Base-by-base conservation (phyloP, 2,329 filamentous ascomycete genomes). In the Gliomastix tumulicola region DNA sequence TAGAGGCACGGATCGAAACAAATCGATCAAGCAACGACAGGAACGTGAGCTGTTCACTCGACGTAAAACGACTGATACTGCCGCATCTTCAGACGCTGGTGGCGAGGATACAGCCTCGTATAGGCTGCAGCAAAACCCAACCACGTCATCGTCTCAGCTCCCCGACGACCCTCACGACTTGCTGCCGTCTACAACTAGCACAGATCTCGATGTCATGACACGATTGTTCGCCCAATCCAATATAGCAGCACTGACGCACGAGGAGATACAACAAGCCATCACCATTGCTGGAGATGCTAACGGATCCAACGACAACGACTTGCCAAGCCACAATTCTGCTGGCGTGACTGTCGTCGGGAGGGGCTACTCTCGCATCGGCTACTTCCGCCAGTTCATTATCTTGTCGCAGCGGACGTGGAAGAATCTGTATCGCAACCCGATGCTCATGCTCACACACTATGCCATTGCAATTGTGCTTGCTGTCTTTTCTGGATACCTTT, bases 401-500 rank as follows among this genome's bases (percentile, higher is more conserved):
- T 69, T 98, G 11, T 94, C 90, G 0, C 75, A 81, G 50, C 79
- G 92, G 32, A 98, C 92, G 0, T 98, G 90, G 90, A 88, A 85
- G 54, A 98, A 98, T 54, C 72, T 98, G 7, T 97, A 98, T 66
- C 82, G 92, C 39, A 96, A 98, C 57, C 92, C 92, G 2, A 89
- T 97, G 76, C 69, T 98, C 41, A 98, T 98, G 92, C 75, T 98
- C 40, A 96, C 89, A 0, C 92, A 98, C 62, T 98, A 97, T 55
- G 92, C 92, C 25, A 97, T 96, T 47, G 88, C 92, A 7, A 97
- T 98, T 42, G 66, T 97, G 1, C 75, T 98, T 6, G 92, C 89
- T 3, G 90, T 97, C 6, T 84, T 98, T 40, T 89, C 90, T 3
- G 92, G 92, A 4, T 97, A 86, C 60, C 74, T 98, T 11, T 98